Evolutionary conservation across 2,329 filamentous ascomycete species (phyloP), one percentile per base, ranked within the genome.

Genomic region (Trichoderma simmonsii): DNA sequence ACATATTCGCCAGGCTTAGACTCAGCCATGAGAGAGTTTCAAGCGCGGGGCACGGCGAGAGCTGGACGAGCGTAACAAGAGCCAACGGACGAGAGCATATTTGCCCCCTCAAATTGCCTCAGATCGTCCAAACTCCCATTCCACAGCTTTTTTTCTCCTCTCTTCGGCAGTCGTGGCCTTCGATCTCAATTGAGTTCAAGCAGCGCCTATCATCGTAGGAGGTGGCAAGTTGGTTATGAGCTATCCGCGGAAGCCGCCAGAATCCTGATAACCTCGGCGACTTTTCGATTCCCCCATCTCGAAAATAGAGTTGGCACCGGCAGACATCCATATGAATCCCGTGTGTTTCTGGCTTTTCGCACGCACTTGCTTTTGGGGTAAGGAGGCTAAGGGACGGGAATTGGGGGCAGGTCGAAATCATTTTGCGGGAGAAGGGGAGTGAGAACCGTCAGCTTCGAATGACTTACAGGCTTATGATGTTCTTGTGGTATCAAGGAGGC

Each of bases 401-500:
- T 32, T 30, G 69, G 34, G 34, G 60, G 18, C 9, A 26, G 24
- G 32, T 65, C 62, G 28, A 61, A 26, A n/a, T 15, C 57, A 60
- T 48, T 59, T 39, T 34, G 36, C 11, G 21, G 59, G 34, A 30
- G 28, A 36, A 21, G 39, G 51, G 39, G 51, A 30, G 30, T 26
- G 57, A 32, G n/a, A 43, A 56, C 1, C 14, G 21, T 65, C 71
- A 65, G 60, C 71, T 21, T 72, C 62, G 24, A 36, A 59, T 15
- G 30, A 73, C 71, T 73, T 56, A 73, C 71, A 68, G 36, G 56
- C 62, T 73, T 43, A 51, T 43, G 32, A 43, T 62, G 39, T 48
- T 73, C 71, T 57, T 57, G 21, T 71, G 67, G 60, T 73, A 71
- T 71, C 67, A 71, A 71, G 48, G 62, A 56, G 61, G 61, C 61